Base-by-base conservation (phyloP, 2,329 filamentous ascomycete genomes). In the Colletotrichum chrysophilum region DNA sequence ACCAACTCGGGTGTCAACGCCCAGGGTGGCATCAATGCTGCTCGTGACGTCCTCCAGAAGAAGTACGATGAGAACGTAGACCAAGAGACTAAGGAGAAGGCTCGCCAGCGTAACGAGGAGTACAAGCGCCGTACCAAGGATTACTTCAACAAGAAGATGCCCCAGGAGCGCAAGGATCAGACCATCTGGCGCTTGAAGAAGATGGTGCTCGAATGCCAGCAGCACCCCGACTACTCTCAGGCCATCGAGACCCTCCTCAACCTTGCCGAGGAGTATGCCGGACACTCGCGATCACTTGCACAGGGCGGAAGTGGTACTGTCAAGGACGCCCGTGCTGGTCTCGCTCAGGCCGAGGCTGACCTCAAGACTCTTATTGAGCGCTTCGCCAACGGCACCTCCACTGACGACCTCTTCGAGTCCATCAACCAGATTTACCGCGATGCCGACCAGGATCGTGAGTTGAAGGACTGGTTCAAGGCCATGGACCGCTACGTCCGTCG, bases 151-250 rank as follows among this genome's bases (percentile, higher is more conserved):
- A 91, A 93, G 81, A 99, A 98, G 89, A 90, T 99, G 86, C 96
- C 97, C 1, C 88, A 96, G 85, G 96, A 98, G 84, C 95, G 97
- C 76, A 95, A 96, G 76, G 96, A 98, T 9, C 96, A 98, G 88
- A 93, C 93, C 71, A 93, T 98, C 80, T 98, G 93, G 91, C 94
- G 97, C 48, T 87, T 99, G 79, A 99, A 92, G 92, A 98, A 98
- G 92, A 98, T 98, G 94, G 88, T 99, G 52, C 93, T 98, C 61
- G 97, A 99, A 86, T 96, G 98, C 80, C 97, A 99, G 87, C 95
- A 96, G 72, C 97, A 98, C 82, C 92, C 95, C 74, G 96, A 99
- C 81, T 99, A 98, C 85, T 93, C 96, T 79, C 91, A 94, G 84
- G 97, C 97, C n/a, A 93, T 99, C 78, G 92, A 96, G 80, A 97